Evolutionary conservation across 192 early-diverging fungal species (phyloP).

Genomic region (Phycomyces blakesleeanus): DNA sequence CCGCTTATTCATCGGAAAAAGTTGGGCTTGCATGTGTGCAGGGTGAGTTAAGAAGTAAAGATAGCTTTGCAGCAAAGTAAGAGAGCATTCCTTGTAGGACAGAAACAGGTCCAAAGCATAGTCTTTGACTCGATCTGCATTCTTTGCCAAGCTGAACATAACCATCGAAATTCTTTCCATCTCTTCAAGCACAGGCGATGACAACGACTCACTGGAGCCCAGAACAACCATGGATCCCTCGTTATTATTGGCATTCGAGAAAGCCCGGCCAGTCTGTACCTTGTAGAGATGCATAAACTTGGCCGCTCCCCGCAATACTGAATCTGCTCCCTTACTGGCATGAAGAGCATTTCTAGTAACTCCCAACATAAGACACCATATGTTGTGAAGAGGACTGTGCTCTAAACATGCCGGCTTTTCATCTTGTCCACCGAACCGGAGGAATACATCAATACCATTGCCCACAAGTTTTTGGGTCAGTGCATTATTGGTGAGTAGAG

Average conservation of each 20-base stretch:
- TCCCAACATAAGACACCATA: constrained; percentile 52
- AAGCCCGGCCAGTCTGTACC: constrained; percentile 41
- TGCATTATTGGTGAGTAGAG: constrained; percentile 42
- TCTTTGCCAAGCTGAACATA: constrained; percentile 45
- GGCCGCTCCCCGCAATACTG: constrained; percentile 37
- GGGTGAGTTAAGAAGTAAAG: constrained; percentile 19
- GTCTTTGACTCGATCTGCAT: neutral
- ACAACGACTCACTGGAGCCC: constrained; percentile 23
- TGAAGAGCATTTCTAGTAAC: constrained; percentile 42
- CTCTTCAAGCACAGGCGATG: constrained; percentile 45
- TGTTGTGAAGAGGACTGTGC: constrained; percentile 37
- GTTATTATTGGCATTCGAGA: constrained; percentile 11
- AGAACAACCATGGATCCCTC: constrained; percentile 13
- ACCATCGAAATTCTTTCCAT: constrained; percentile 50
- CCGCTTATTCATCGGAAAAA: constrained; percentile 14
- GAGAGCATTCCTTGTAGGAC: constrained; percentile 15
- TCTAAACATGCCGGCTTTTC: constrained; percentile 21
- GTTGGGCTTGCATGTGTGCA: constrained; percentile 16
- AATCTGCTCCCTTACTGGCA: constrained; percentile 28
- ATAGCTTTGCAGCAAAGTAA: constrained; percentile 13
- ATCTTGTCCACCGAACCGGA: constrained; percentile 30
- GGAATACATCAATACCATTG: constrained; percentile 32
- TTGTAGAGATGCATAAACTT: constrained; percentile 45
- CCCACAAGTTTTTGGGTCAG: constrained; percentile 34
- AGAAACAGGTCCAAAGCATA: constrained; percentile 12